Evolutionary conservation across 2,329 filamentous ascomycete genomes (phyloP), one percentile per base, ranked within the genome.

Genomic region (Stagonosporopsis vannaccii): DNA sequence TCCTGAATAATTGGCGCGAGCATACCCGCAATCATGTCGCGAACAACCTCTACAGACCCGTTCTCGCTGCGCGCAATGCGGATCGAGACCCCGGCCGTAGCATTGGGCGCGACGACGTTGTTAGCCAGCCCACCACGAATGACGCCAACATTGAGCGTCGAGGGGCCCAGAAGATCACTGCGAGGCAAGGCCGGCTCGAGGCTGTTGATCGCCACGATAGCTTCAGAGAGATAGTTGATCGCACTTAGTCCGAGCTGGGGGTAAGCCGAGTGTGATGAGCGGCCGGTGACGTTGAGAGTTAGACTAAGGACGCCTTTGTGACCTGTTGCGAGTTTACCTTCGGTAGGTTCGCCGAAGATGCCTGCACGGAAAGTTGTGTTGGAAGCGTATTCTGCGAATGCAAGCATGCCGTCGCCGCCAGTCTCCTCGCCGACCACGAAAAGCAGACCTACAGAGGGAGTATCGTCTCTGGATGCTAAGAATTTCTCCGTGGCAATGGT

Each of bases 331-430:
- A 97, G 87, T 74, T 90, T 91, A 63, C 89, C 85, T 69, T 96
- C 91, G 0, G 94, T 98, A 0, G 94, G 94, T 74, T 98, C 94
- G 44, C 94, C 94, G 69, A 97, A 97, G 69, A 93, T 90, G 67
- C 90, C 88, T 3, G 91, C 86, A 28, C 87, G 82, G 80, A 85
- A 87, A 17, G 71, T 68, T 52, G 69, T 63, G 55, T 79, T 69
- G 2, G 57, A 53, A 3, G 66, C 61, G 28, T 70, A 64, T 45
- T 76, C 62, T 12, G 74, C 82, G 62, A 39, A 71, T 9, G 66
- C 63, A 23, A 56, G 79, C 94, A 97, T 97, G 12, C 94, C 94
- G 58, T 89, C 87, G 13, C 94, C 94, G 6, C 80, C 80, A 3
- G 81, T 84, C 75, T 97, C 94, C 76, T 98, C 94, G 60, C 90